Evolutionary conservation across 2,329 filamentous ascomycete genomes (phyloP), one percentile per base, ranked within the genome.

Genomic region (Ophioceras dolichostomum): DNA sequence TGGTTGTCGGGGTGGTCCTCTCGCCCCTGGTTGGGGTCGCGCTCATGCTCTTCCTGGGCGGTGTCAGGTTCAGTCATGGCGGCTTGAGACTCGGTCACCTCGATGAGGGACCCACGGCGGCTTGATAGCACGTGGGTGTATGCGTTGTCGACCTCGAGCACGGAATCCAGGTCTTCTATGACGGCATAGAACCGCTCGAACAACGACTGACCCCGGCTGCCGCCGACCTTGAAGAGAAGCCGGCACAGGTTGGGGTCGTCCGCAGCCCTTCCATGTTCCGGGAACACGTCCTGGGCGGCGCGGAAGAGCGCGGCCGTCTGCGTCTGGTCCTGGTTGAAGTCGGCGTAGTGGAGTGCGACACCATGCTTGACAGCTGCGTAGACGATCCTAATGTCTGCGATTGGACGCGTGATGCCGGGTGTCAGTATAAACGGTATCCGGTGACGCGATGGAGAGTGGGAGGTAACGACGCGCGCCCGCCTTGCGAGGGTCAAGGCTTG

Each of bases 231-330:
- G 54, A 91, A 84, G 39, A 94, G 61, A 49, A 93, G 78, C 44
- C 80, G 75, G 45, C 86, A 77, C 50, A 87, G 79, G 47, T 82
- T 75, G 47, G 78, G 76, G 49, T 56, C 55, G 48, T 83, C 77
- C n/a, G 76, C 69, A 41, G 84, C 70, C 45, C 85, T 64, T 38
- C 76, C 80, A 61, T 83, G 65, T 45, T 76, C 65, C 5, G 73
- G 73, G n/a, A 94, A 70, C 30, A 88, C 68, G 39, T 74, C 67
- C 51, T 91, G 81, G 53, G 93, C 93, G 21, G 85, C 84, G 37
- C 71, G 69, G 58, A 93, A 93, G 14, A 94, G 70, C 9, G 85
- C 84, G 51, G 78, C 77, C 40, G 81, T 85, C 4, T 83, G 79
- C 17, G 82, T 66, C 39, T 73, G 70, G 47, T 81, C 73, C 34